Percentiles rank a stretch among this genome's conserved stretches.
Conservation (phyloP, 768 basidiomycete species). For the Termitomyces sp. region DNA sequence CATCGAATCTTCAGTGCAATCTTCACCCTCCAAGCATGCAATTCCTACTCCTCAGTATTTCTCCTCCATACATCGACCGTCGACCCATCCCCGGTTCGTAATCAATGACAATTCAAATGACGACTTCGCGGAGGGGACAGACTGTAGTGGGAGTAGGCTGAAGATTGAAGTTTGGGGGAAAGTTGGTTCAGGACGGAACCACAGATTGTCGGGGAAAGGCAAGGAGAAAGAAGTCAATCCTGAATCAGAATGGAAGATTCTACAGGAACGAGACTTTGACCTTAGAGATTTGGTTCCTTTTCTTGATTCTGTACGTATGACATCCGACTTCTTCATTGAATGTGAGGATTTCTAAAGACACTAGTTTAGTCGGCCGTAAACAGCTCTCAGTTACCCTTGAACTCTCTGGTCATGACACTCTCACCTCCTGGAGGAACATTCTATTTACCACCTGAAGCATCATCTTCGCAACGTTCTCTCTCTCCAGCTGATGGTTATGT, state of each 20-base stretch:
- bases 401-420: constrained; percentile 67
- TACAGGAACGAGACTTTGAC: constrained; percentile 67
- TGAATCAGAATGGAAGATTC: constrained; percentile 50
- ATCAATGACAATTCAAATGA: constrained; percentile 48
- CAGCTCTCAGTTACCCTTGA: constrained; percentile 56
- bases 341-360: constrained; percentile 12
- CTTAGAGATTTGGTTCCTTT: constrained; percentile 56
- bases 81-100: constrained; percentile 76
- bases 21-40: constrained; percentile 22
- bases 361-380: constrained; percentile 23
- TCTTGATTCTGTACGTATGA: constrained; percentile 54
- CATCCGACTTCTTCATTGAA: background rate
- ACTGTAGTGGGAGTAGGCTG: constrained; percentile 50
- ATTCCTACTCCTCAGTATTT: constrained; percentile 58
- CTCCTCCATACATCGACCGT: constrained; percentile 76
- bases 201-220: constrained; percentile 40
- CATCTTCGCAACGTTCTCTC: constrained; percentile 37
- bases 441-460: constrained; percentile 44
- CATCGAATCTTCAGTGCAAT: constrained; percentile 6
- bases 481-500: constrained; percentile 63
- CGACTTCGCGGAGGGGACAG: constrained; percentile 53
- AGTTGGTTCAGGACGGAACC: constrained; percentile 22
- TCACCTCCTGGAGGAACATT: constrained; percentile 58
- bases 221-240: constrained; percentile 26
- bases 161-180: constrained; percentile 61